Base-by-base conservation (phyloP, 495 filamentous ascomycete species). In the Xylaria acuta region DNA sequence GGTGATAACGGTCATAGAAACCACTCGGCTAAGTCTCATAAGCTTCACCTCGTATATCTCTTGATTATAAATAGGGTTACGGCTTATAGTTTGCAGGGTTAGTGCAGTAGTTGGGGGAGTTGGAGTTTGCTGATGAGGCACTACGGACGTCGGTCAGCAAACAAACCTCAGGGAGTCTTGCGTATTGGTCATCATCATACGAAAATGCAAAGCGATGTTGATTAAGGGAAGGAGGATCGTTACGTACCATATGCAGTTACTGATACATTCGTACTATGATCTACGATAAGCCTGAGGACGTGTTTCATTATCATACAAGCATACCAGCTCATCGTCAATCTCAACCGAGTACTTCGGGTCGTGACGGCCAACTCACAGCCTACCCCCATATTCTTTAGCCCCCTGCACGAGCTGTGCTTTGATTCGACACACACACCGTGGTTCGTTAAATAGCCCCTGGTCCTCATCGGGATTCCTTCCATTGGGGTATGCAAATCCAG, bases 391-490 rank as follows among this genome's bases (percentile, higher is more conserved):
- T 63, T 41, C 40, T 47, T 41, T 27, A 8, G 34, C 16, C 53
- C 53, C 27, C 32, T 59, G 56, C 30, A 14, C 1, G 41, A 32
- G 64, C 25, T 51, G 20, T 56, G 51, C 20, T 59, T 69, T 58
- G 38, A 58, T 68, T 58, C 36, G 66, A 34, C 25, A 58, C 47
- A 58, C 47, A 58, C 66, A 59, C 66, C 66, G 40, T 69, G 36
- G 34, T 45, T 58, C 47, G 18, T n/a, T 38, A 25, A 54, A 25
- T 11, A 41, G 5, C 11, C 34, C 38, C 40, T 32, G 16, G 53
- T 16, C 66, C 16, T 69, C 38, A n/a, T 30, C 27, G 53, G 1
- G 20, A 9, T 38, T 64, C 16, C 12, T 64, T 47, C 43, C 36
- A 16, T 53, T 70, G 56, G 32, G 60, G 65, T 40, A 56, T 40